These are phyloP conservation scores for Panus rudis DNA, from an alignment of 768 basidiomycete species.

Conservation along the genomic window DNA sequence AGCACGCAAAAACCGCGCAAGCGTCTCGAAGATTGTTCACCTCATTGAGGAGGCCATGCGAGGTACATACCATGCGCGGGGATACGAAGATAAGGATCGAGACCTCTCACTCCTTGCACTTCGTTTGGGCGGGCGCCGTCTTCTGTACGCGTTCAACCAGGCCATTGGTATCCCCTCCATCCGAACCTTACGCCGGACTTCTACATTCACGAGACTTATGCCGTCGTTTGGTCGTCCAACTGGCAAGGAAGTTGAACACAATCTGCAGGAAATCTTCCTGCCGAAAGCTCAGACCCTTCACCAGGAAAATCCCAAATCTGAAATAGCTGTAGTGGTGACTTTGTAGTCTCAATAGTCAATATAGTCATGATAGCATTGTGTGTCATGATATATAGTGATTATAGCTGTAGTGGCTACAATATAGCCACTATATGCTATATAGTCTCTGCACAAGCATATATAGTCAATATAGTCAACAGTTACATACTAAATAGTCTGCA, in stretches of 20 bases:
- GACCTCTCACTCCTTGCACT: slow-evolving; percentile 21
- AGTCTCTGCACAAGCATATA: too few species aligned
- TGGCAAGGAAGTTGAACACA: slow-evolving; percentile 18
- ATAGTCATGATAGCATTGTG: too few species aligned
- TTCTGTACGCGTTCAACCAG: slow-evolving; percentile 24
- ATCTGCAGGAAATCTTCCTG: slow-evolving; percentile 21
- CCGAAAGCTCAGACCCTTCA: background rate
- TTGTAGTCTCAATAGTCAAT: too few species aligned
- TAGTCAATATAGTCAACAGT: too few species aligned
- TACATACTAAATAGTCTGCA: too few species aligned
- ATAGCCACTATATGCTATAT: too few species aligned
- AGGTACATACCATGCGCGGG: slow-evolving; percentile 16
- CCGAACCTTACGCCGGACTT: slow-evolving; percentile 9
- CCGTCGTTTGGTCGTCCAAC: slow-evolving; percentile 9
- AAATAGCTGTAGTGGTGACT: too few species aligned
- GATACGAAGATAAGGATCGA: slow-evolving; percentile 17
- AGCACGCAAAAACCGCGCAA: slow-evolving; percentile 10
- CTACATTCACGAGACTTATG: slow-evolving; percentile 9
- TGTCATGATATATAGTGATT: too few species aligned
- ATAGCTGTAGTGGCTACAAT: too few species aligned
- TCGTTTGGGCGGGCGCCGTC: slow-evolving; percentile 24
- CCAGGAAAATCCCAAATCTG: background rate
- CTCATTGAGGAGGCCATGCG: slow-evolving; percentile 9
- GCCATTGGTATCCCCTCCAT: slow-evolving; percentile 19
- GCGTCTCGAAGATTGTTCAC: slow-evolving; percentile 11